Base-by-base conservation (phyloP, 768 basidiomycete species). In the Mycena kentingensis region DNA sequence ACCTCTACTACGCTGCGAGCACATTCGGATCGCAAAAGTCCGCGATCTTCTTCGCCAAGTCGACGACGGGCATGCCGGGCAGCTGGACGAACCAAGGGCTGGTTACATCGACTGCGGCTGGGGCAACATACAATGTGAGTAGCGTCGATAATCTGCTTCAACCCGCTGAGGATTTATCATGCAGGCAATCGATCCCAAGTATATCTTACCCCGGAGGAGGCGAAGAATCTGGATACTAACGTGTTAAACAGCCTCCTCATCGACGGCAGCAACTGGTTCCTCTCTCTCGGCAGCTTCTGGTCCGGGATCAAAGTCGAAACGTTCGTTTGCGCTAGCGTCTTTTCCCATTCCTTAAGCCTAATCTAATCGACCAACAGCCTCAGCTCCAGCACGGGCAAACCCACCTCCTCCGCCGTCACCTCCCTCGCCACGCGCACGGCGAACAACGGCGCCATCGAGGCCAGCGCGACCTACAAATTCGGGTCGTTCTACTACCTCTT, bases 261-360 rank as follows among this genome's bases (percentile, higher is more conserved):
- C 37, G 37, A 38, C 21, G 37, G 37, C 29, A 67, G 73, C 52
- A 71, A 68, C 44, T 81, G 78, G 80, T 71, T 67, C 45, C 71
- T 83, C 12, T 73, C 77, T 16, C 65, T 82, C 5, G 82, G 82
- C 19, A 79, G 77, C 52, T 82, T 75, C 68, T 82, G 80, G 80
- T 76, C 72, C 6, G 81, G 81, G 10, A 82, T 82, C 58, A 78
- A 81, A 54, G 60, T 70, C 49, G 61, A 69, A 54, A 60, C 47
- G 69, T 69, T 16, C 26, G 63, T 59, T 31, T 13, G n/a, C 11
- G n/a, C 24, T 24, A 21, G 10, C 11, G 26, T 51, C 13, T 48
- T 25, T 35, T 31, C 52, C 31, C 8, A 13, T 42, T 28, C 6
- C 2, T 26, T 34, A 27, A n/a, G 1, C 25, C n/a, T 35, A 31